Conservation (phyloP, 164 flowering plant species). For the Houttuynia cordata region DNA sequence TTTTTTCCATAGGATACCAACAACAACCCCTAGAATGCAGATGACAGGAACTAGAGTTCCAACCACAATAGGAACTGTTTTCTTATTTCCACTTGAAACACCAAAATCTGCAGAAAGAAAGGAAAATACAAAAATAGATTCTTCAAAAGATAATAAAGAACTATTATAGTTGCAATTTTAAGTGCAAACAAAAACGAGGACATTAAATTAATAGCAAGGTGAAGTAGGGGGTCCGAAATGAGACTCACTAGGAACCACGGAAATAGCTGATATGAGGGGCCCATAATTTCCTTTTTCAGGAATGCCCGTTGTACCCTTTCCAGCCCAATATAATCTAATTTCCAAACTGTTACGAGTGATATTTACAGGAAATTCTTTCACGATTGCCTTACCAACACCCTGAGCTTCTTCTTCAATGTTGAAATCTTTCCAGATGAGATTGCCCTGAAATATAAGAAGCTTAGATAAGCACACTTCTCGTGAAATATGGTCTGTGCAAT, state of each 20-base stretch:
- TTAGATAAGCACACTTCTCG: neutral
- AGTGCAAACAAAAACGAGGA: too few species aligned
- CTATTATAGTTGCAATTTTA: too few species aligned
- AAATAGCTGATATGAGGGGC: constrained; percentile 44
- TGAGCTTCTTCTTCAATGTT: constrained; percentile 41
- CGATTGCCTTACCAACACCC: constrained; percentile 21
- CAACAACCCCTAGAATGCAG: neutral
- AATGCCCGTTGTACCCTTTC: constrained; percentile 33
- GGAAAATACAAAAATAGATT: neutral
- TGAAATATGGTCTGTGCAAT: too few species aligned
- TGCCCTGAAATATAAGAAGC: constrained; percentile 13
- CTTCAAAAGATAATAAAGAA: neutral
- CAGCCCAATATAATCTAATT: constrained; percentile 35
- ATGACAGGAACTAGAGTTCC: neutral
- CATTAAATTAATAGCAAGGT: too few species aligned
- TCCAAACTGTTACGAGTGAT: constrained; percentile 24
- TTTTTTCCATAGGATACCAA: constrained; percentile 21
- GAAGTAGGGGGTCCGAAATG: neutral
- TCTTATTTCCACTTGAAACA: neutral
- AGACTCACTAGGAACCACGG: constrained; percentile 22
- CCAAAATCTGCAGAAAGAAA: neutral
- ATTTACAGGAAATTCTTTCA: constrained; percentile 16
- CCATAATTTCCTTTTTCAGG: constrained; percentile 36
- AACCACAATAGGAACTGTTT: neutral
- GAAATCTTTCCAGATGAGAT: constrained; percentile 40